Conservation (phyloP, 2,329 filamentous ascomycete species). For the Aschersonia sp. region DNA sequence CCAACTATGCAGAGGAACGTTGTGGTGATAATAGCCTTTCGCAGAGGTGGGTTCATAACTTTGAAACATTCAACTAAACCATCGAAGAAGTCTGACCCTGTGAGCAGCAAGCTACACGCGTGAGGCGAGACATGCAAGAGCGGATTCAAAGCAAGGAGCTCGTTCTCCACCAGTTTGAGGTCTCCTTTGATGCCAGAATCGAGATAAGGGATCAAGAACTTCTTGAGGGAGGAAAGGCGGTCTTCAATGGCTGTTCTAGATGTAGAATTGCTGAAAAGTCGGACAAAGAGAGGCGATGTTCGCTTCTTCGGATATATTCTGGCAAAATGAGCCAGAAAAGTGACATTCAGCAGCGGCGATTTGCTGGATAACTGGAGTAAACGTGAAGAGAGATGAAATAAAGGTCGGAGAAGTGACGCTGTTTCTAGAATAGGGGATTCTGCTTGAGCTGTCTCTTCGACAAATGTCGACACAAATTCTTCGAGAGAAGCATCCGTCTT, state of each 20-base stretch:
- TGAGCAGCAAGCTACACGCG: constrained; percentile 51
- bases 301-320: constrained; percentile 52
- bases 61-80: constrained; percentile 52
- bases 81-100: constrained; percentile 80
- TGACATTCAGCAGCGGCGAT: constrained; percentile 44
- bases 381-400: constrained; percentile 49
- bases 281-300: constrained; percentile 32
- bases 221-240: constrained; percentile 45
- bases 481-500: constrained; percentile 41
- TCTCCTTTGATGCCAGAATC: constrained; percentile 45
- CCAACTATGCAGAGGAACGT: constrained; percentile 63
- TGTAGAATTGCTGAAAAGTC: constrained; percentile 37
- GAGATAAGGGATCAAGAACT: constrained; percentile 43
- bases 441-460: constrained; percentile 31
- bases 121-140: constrained; percentile 47
- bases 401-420: constrained; percentile 41
- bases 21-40: constrained; percentile 55
- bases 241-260: constrained; percentile 27
- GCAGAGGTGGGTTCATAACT: constrained; percentile 47
- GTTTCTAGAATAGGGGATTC: constrained; percentile 10
- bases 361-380: constrained; percentile 28
- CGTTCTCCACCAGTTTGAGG: constrained; percentile 36
- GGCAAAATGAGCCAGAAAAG: constrained; percentile 54
- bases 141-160: constrained; percentile 45
- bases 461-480: constrained; percentile 37